Base-by-base conservation (phyloP, 225 moss, liverwort and hornwort species). In the Rhytidiadelphus loreus region DNA sequence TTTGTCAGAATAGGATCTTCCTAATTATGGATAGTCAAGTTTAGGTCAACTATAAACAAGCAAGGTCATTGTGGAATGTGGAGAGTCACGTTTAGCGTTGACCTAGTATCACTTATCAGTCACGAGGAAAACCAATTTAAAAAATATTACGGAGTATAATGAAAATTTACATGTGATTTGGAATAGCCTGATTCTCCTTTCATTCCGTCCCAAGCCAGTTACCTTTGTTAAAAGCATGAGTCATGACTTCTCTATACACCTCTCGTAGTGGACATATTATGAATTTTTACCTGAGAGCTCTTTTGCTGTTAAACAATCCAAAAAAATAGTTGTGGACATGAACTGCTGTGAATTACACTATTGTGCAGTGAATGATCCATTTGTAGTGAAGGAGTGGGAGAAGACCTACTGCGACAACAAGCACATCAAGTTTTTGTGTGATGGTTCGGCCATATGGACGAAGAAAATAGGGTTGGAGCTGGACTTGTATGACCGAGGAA, bases 381-480 rank as follows among this genome's bases (percentile, higher is more conserved):
- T 95, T 74, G 96, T 95, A 18, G 93, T 95, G 61, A 95, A 93
- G 65, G 97, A 96, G 79, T 96, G 96, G 98, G 96, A 96, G 46
- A 96, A 94, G 90, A 95, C 95, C 20, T 98, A 90, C 70, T 59
- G 81, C 11, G 90, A 90, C 59, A 93, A 91, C 63, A 92, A 95
- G 56, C 91, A 91, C 41, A 82, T 96, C n/a, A 91, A 92, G 58
- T 95, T 96, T 77, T 73, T 96, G 43, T 95, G 95, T 11, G 96
- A 98, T 56, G 96, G 96, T 7, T 98, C 96, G 5, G 95, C 95
- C 19, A 93, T 89, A 21, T 96, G 96, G 86, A 98, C 96, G 7
- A 97, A 96, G 89, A 90, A 97, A 43, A 84, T 98, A 37, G 98
- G 98, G 3, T 86, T 98, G 89, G 96, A 97, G 92, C 91, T 98